Conservation (phyloP, 441 rosid species). For the Adansonia rubrostipa region DNA sequence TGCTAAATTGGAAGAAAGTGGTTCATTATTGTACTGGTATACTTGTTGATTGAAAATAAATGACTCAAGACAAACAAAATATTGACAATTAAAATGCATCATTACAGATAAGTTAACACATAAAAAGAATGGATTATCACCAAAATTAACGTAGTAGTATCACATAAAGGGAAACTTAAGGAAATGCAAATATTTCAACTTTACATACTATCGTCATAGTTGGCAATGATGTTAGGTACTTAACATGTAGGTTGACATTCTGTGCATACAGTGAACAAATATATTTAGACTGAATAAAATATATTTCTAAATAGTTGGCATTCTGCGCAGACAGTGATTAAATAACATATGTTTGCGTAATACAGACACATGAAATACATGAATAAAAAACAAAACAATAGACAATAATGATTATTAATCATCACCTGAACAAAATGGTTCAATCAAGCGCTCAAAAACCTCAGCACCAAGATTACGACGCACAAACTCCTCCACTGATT, state of each 20-base stretch:
- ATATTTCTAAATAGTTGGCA: not conserved
- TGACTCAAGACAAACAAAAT: not conserved
- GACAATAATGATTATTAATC: not conserved
- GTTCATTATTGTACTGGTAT: not conserved
- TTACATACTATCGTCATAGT: not conserved
- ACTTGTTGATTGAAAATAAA: not conserved
- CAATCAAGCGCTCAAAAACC: constrained; percentile 90
- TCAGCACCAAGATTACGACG: constrained; percentile 91
- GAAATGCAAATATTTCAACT: constrained; percentile 13
- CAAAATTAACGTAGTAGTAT: not conserved
- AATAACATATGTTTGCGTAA: not conserved
- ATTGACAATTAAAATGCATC: not conserved
- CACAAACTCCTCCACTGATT: constrained; percentile 94
- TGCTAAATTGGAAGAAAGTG: not conserved
- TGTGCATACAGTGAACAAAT: too few relatives aligned
- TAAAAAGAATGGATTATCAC: not conserved
- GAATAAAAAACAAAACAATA: not conserved
- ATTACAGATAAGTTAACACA: not conserved
- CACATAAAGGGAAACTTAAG: not conserved
- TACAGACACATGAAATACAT: too few relatives aligned
- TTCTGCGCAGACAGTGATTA: not conserved
- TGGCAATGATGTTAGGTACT: not conserved
- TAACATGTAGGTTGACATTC: not conserved
- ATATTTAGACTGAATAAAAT: not conserved
- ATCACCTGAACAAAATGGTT: constrained; percentile 93